A percentile compares a stretch with the other conserved stretches of the same genome.
phyloP scores from a whole-genome alignment of 2,329 filamentous ascomycete species.

The Colletotrichum sp. region DNA sequence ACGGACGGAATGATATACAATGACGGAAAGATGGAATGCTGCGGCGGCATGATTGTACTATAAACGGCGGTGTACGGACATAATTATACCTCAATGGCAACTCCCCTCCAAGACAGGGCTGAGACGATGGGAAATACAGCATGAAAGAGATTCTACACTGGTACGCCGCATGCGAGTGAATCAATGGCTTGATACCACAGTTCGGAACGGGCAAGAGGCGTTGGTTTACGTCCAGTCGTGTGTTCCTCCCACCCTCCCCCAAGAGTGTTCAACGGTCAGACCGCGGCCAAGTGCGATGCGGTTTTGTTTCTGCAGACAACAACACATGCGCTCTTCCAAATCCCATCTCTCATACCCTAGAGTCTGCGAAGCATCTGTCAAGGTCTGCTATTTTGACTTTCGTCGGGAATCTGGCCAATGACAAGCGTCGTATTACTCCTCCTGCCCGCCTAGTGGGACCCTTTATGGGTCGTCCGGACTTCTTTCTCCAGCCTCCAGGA shows the following conservation, averaged over 20 bases:
- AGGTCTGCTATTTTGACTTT: background rate
- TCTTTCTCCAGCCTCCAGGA: background rate
- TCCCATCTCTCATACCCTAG: background rate
- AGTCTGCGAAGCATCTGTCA: background rate
- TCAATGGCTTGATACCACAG: background rate
- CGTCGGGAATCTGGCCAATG: background rate
- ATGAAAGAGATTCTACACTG: background rate
- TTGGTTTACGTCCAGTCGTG: background rate
- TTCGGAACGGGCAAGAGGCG: background rate
- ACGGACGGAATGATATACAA: background rate
- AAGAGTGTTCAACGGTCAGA: no score
- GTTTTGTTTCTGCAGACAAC: background rate
- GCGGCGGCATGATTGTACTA: background rate
- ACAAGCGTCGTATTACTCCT: background rate
- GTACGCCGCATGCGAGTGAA: background rate
- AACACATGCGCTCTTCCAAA: background rate
- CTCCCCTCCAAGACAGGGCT: background rate
- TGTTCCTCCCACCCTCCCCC: no score
- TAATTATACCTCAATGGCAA: background rate
- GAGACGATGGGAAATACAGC: background rate
- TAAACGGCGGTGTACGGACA: slow-evolving; percentile 12
- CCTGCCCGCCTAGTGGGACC: background rate
- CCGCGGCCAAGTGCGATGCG: background rate
- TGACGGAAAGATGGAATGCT: background rate
- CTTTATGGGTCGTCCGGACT: background rate